These are phyloP conservation scores for Penicillium sp. DNA, from an alignment of 2,329 filamentous ascomycete species.

Conservation along the genomic window DNA sequence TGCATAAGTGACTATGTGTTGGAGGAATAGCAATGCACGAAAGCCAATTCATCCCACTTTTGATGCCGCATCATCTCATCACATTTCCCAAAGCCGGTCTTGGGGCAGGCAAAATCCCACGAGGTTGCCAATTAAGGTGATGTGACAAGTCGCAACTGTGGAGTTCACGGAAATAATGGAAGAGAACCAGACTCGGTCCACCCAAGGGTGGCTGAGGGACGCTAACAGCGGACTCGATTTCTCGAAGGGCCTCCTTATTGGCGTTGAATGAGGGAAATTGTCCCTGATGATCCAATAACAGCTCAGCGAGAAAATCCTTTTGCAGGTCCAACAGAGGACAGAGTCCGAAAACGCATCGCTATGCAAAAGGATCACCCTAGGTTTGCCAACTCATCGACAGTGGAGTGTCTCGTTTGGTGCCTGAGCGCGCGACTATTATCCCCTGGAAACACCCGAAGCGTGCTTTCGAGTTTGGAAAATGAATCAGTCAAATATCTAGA, in stretches of 20 bases:
- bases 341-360: neutral
- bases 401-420: conserved; percentile 18
- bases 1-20: conserved; percentile 19
- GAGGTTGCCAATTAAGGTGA: conserved; percentile 21
- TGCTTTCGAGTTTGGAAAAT: neutral
- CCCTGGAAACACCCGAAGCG: neutral
- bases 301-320: conserved; percentile 4
- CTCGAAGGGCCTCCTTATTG: conserved; percentile 22
- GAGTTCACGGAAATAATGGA: conserved; percentile 15
- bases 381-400: conserved; percentile 27
- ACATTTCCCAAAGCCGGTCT: conserved; percentile 18
- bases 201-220: conserved; percentile 15
- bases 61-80: conserved; percentile 19
- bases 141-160: conserved; percentile 28
- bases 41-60: conserved; percentile 13
- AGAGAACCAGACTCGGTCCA: conserved; percentile 18
- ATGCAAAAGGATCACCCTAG: conserved; percentile 21
- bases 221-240: conserved; percentile 17
- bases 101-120: conserved; percentile 17
- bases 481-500: neutral
- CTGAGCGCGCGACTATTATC: neutral
- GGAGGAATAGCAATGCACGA: conserved; percentile 10
- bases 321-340: neutral
- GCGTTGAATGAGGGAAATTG: conserved; percentile 18
- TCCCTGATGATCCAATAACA: conserved; percentile 24